Conservation (phyloP, 345 rosid genomes). For the Luvunga scandens region DNA sequence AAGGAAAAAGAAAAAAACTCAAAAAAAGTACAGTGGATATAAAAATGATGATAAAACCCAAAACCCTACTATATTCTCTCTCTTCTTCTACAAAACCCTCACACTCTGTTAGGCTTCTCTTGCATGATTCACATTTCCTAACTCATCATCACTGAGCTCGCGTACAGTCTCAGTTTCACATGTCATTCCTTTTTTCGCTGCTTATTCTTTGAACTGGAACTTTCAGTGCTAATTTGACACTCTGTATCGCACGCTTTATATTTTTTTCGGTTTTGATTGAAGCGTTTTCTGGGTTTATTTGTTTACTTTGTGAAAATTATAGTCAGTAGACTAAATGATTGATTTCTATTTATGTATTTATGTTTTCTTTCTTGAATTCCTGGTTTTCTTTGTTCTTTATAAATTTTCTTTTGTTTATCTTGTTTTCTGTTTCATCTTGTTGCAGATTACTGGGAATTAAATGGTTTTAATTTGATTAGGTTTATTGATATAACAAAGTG, state of each 20-base stretch:
- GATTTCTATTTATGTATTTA: neutral
- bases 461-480: neutral
- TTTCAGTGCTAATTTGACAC: neutral
- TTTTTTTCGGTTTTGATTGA: neutral
- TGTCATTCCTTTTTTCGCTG: neutral
- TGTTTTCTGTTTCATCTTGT: neutral
- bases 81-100: conserved; percentile 15
- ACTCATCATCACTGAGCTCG: neutral
- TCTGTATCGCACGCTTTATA: neutral
- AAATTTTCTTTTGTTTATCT: neutral
- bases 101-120: neutral
- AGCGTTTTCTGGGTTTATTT: neutral
- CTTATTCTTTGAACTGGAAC: neutral
- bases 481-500: neutral
- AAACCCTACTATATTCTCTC: conserved; percentile 24
- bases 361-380: neutral
- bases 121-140: neutral
- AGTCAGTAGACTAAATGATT: conserved; percentile 1
- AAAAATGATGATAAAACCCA: conserved; percentile 53
- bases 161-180: neutral
- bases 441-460: conserved; percentile 14
- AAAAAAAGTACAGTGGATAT: neutral
- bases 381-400: neutral
- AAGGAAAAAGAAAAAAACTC: neutral
- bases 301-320: neutral